These are phyloP conservation scores for Pichia sp. DNA, from an alignment of 1,139 yeast species.

Conservation along the genomic window DNA sequence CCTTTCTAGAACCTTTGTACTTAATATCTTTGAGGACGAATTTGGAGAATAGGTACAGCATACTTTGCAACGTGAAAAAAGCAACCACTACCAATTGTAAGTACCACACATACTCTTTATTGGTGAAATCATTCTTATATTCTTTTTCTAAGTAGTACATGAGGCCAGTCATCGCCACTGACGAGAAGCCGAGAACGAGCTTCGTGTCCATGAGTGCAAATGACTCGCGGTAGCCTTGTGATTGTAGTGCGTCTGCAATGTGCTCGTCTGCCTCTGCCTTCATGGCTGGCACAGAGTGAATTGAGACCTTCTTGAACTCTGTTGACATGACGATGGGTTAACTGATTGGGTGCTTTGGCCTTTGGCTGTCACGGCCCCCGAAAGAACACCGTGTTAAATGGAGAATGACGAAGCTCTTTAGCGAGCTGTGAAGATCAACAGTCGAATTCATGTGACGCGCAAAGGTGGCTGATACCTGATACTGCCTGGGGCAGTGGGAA, in stretches of 20 bases:
- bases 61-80: slow-evolving; percentile 46
- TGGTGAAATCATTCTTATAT: slow-evolving; percentile 34
- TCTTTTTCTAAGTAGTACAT: slow-evolving; percentile 66
- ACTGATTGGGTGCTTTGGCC: too few species aligned
- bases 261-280: slow-evolving; percentile 46
- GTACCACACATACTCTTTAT: slow-evolving; percentile 30
- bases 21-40: slow-evolving; percentile 49
- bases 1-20: slow-evolving; percentile 46
- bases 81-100: slow-evolving; percentile 34
- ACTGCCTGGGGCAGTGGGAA: too few species aligned
- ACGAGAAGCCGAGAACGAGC: slow-evolving; percentile 59
- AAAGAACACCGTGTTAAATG: too few species aligned
- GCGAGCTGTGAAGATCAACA: too few species aligned
- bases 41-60: slow-evolving; percentile 42
- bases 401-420: too few species aligned
- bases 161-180: slow-evolving; percentile 59
- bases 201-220: slow-evolving; percentile 53
- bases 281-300: slow-evolving; percentile 38
- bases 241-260: slow-evolving; percentile 38
- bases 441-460: too few species aligned
- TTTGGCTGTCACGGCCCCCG: too few species aligned
- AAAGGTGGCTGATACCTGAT: too few species aligned
- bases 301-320: slow-evolving; percentile 24
- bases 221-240: slow-evolving; percentile 58
- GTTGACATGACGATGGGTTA: too few species aligned